A percentile compares a stretch with the other conserved stretches of the same genome.
Evolutionary conservation across 139 green algal genomes (phyloP).

Genomic region (Tetradesmus obliquus): DNA sequence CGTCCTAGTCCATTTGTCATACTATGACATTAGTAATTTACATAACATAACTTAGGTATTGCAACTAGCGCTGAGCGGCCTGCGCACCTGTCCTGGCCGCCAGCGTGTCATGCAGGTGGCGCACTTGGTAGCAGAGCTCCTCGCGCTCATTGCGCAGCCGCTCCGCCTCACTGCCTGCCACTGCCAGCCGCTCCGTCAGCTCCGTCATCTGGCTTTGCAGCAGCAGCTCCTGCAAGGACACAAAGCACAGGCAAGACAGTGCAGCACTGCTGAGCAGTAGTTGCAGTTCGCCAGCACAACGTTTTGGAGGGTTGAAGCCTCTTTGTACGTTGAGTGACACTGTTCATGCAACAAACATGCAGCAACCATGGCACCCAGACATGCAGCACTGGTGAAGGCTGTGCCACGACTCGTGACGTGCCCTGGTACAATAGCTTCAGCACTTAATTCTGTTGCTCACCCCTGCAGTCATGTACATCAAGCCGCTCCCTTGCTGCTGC

Average conservation of each 20-base stretch:
- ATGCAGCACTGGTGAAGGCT: too few relatives aligned
- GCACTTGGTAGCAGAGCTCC: conserved; percentile 44
- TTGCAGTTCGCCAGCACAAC: too few relatives aligned
- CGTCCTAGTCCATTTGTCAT: too few relatives aligned
- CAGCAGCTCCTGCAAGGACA: conserved; percentile 21
- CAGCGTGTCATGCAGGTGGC: conserved; percentile 36
- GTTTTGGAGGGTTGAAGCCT: too few relatives aligned
- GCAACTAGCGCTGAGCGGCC: not conserved
- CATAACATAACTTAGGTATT: too few relatives aligned
- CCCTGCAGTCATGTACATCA: not conserved
- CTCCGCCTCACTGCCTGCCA: conserved; percentile 13
- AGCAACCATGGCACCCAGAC: too few relatives aligned
- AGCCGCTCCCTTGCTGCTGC: conserved; percentile 8
- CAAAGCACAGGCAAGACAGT: not conserved
- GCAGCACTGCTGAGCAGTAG: too few relatives aligned
- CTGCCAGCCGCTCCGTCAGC: conserved; percentile 20
- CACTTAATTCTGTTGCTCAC: not conserved
- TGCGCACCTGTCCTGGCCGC: conserved; percentile 8
- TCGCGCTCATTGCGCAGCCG: conserved; percentile 47
- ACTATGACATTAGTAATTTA: too few relatives aligned
- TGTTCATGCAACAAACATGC: too few relatives aligned
- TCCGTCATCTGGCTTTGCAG: conserved; percentile 34
- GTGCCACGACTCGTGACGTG: too few relatives aligned
- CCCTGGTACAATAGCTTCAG: too few relatives aligned
- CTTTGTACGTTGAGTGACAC: too few relatives aligned